These are phyloP conservation scores for Blastomyces parvus DNA, from an alignment of 2,329 filamentous ascomycete species.

Conservation along the genomic window DNA sequence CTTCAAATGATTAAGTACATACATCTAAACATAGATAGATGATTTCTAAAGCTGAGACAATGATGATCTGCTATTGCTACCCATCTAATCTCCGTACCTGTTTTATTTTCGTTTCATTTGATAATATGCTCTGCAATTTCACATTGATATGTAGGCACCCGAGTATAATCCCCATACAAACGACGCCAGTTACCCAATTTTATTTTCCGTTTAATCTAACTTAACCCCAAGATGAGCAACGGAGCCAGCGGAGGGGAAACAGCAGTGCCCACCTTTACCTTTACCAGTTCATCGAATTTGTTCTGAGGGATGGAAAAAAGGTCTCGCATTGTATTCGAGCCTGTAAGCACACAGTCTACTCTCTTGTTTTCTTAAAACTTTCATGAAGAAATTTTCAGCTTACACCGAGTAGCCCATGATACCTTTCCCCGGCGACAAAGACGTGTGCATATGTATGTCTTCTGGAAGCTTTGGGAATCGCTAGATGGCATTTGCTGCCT, in stretches of 20 bases:
- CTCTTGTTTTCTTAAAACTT: neutral
- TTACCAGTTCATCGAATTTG: neutral
- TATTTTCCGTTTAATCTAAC: neutral
- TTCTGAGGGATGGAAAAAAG: neutral
- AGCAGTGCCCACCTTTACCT: neutral
- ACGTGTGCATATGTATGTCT: neutral
- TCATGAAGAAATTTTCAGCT: neutral
- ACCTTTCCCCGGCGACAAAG: neutral
- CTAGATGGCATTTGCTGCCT: neutral
- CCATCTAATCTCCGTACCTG: neutral
- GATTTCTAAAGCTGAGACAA: neutral
- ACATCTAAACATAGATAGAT: neutral
- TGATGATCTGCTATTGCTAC: neutral
- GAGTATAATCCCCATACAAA: neutral
- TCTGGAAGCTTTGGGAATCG: neutral
- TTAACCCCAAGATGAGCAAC: neutral
- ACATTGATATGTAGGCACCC: neutral
- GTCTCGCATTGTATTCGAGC: neutral
- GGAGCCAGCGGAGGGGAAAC: neutral
- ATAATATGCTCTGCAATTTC: neutral
- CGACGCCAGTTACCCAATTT: neutral
- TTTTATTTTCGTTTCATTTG: neutral
- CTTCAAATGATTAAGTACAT: neutral
- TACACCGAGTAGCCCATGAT: neutral
- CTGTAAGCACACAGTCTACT: neutral